Evolutionary conservation across 1,284 basidiomycete species (phyloP).

Genomic region (Trichosporon sp.): DNA sequence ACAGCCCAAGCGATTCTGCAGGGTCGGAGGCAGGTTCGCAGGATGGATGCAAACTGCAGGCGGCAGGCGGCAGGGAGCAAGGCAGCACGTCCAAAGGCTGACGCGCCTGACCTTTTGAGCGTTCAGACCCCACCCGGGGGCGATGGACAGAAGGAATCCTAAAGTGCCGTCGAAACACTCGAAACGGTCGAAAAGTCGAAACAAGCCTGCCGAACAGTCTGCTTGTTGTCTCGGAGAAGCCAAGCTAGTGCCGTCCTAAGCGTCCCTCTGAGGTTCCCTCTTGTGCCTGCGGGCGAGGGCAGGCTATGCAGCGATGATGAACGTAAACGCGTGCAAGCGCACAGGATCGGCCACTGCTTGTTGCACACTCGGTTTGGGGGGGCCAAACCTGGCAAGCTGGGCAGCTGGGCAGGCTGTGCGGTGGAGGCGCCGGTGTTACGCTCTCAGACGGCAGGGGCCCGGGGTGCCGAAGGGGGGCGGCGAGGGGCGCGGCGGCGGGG

Average conservation of each 20-base stretch:
- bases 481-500: background rate
- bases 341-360: background rate
- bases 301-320: background rate
- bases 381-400: too few relatives aligned
- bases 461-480: constrained; percentile 7
- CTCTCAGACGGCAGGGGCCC: background rate
- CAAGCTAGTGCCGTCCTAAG: background rate
- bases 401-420: too few relatives aligned
- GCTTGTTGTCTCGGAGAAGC: constrained; percentile 8
- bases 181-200: background rate
- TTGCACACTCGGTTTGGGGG: background rate
- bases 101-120: background rate
- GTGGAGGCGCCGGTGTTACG: background rate
- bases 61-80: background rate
- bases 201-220: constrained; percentile 6
- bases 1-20: too few relatives aligned
- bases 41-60: background rate
- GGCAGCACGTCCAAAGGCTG: background rate
- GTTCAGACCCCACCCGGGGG: background rate
- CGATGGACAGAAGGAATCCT: background rate
- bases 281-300: constrained; percentile 7
- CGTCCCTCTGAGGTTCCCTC: background rate
- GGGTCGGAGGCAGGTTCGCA: background rate
- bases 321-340: background rate
- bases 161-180: background rate